Base-by-base conservation (phyloP, 2,329 filamentous ascomycete genomes). In the Aspergillus spinulosporus region DNA sequence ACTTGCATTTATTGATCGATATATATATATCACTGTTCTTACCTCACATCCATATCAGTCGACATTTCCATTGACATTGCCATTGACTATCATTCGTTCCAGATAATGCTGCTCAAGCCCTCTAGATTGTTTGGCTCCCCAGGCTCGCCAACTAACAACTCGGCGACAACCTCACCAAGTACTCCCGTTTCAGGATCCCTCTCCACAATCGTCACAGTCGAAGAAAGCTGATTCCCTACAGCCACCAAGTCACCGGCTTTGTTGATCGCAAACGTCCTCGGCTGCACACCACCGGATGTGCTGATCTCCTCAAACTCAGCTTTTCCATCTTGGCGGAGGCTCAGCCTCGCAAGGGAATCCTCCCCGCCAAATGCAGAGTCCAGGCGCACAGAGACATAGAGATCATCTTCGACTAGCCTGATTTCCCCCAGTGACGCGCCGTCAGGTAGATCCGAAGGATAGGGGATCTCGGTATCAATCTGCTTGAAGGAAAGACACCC, bases 201-300 rank as follows among this genome's bases (percentile, higher is more conserved):
- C 64, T 75, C 69, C 47, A 88, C 81, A 49, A 92, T 72, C 5
- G 82, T 83, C 1, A 90, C 83, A 31, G 80, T 82, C 34, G 79
- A 76, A 49, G 84, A 84, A 12, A 73, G 73, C 72, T 91, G 87
- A 61, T 88, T 78, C 0, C 81, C 87, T 28, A 90, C 83, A 1
- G 86, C 88, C 3, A 90, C 74, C 57, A 87, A 72, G 53, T 80
- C 79, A 1, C 88, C 88, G 8, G 80, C 81, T 59, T 78, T 79
- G 70, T 88, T 91, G 55, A 90, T 73, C 49, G 80, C 82, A 70
- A 90, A 88, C 40, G 88, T 86, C 21, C 89, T 80, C 0, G 89
- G 89, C 54, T 80, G 82, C 6, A 74, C 70, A 2, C 89, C 89
- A 47, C 87, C 87, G 0, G 85, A 81, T 0, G 87, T 78, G n/a